phyloP scores from a whole-genome alignment of 2,329 filamentous ascomycete genomes.

The Nannizzia gypsea region DNA sequence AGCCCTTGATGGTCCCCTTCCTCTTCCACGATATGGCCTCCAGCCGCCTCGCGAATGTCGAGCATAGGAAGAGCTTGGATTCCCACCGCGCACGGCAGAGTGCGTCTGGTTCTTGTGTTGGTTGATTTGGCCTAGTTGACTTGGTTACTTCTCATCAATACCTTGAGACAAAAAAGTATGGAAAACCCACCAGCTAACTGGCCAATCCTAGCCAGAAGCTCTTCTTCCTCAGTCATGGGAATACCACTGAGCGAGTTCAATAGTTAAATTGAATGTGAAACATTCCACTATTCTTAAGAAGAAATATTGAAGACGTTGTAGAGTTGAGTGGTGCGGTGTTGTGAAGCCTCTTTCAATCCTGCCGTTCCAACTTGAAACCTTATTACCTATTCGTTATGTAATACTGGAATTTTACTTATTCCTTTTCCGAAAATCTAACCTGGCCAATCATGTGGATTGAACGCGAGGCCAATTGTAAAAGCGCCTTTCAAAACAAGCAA shows the following conservation, averaged over 20 bases:
- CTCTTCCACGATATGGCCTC: constrained; percentile 34
- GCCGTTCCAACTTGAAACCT: no score
- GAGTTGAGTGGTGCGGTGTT: not conserved
- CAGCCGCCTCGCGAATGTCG: constrained; percentile 25
- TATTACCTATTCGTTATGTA: no score
- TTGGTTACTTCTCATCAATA: constrained; percentile 1
- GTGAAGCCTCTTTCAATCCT: not conserved
- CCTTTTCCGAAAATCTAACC: no score
- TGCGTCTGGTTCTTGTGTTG: constrained; percentile 54
- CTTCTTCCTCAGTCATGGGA: constrained; percentile 43
- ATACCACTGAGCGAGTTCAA: not conserved
- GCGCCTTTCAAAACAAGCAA: no score
- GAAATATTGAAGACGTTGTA: not conserved
- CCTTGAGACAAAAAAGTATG: constrained; percentile 25
- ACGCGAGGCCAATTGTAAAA: no score
- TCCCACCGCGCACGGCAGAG: constrained; percentile 16
- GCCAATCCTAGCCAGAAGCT: constrained; percentile 45
- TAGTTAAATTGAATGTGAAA: not conserved
- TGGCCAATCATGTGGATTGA: no score
- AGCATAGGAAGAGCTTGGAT: constrained; percentile 17
- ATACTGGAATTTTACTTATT: no score
- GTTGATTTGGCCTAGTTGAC: constrained; percentile 58
- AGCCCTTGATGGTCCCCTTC: constrained; percentile 29
- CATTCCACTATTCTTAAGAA: not conserved
- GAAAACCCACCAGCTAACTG: constrained; percentile 42